Percentiles rank a stretch among this genome's conserved stretches.
phyloP scores from a whole-genome alignment of 768 basidiomycete genomes.

The Ramaria rubella region DNA sequence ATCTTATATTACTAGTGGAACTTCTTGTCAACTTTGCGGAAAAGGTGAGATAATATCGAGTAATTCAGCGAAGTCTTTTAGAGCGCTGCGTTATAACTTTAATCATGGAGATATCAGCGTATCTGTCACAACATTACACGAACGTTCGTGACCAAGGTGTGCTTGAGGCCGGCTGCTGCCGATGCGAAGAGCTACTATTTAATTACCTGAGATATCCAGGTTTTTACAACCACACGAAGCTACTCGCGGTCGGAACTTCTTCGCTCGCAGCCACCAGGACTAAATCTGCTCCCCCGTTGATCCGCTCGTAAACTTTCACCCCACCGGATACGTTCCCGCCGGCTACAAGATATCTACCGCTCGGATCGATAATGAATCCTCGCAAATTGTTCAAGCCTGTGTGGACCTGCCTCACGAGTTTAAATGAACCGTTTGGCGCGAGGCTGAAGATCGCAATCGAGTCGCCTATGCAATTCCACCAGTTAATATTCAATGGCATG shows the following conservation, averaged over 20 bases:
- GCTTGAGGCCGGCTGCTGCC: too few species aligned
- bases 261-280: conserved; percentile 46
- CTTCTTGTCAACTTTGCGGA: too few species aligned
- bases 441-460: conserved; percentile 55
- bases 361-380: conserved; percentile 53
- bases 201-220: not conserved
- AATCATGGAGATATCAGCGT: too few species aligned
- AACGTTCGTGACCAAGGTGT: too few species aligned
- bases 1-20: too few species aligned
- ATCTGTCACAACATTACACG: too few species aligned
- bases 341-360: conserved; percentile 50
- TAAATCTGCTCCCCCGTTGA: conserved; percentile 46
- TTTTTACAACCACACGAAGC: conserved; percentile 4
- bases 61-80: too few species aligned
- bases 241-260: conserved; percentile 19
- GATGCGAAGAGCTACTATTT: too few species aligned
- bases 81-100: too few species aligned
- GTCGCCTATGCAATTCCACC: conserved; percentile 27
- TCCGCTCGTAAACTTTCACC: conserved; percentile 50
- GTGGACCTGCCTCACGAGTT: conserved; percentile 47
- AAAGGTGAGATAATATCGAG: too few species aligned
- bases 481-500: not conserved
- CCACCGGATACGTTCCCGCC: conserved; percentile 51
- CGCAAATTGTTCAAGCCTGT: conserved; percentile 59
- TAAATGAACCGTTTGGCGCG: conserved; percentile 29